Conservation (phyloP, 306 rosid genomes). For the Begonia peltatifolia region DNA sequence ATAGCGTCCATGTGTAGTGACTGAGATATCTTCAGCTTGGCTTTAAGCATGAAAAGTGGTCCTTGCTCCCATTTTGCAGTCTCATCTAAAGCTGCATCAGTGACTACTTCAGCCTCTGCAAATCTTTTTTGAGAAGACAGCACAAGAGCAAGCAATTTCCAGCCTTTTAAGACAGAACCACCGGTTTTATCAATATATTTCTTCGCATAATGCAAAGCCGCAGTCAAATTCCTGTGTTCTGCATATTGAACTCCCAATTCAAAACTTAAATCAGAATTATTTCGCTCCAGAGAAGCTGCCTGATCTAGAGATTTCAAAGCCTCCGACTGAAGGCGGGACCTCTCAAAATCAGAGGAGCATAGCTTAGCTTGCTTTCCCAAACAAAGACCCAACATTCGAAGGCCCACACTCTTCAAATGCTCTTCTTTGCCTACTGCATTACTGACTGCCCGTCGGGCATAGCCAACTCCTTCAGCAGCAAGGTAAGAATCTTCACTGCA, state of each 20-base stretch:
- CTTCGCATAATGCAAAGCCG: slow-evolving; percentile 63
- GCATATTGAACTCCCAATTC: slow-evolving; percentile 76
- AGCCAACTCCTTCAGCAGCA: slow-evolving; percentile 70
- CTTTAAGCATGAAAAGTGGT: slow-evolving; percentile 78
- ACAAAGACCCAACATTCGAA: slow-evolving; percentile 73
- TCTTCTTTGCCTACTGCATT: slow-evolving; percentile 34
- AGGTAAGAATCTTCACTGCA: slow-evolving; percentile 64
- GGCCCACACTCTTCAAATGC: slow-evolving; percentile 68
- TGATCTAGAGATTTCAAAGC: slow-evolving; percentile 40
- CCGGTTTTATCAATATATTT: slow-evolving; percentile 75
- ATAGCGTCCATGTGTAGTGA: slow-evolving; percentile 71
- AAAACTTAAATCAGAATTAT: slow-evolving; percentile 54
- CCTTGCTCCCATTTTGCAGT: slow-evolving; percentile 92
- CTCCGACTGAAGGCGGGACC: slow-evolving; percentile 41
- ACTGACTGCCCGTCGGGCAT: slow-evolving; percentile 51
- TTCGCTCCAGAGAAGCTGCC: slow-evolving; percentile 28
- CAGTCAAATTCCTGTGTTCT: slow-evolving; percentile 57
- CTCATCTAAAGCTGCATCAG: slow-evolving; percentile 90
- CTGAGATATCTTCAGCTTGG: slow-evolving; percentile 67
- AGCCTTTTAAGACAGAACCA: slow-evolving; percentile 65
- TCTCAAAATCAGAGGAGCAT: slow-evolving; percentile 39
- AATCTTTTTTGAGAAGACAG: slow-evolving; percentile 76
- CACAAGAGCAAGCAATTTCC: slow-evolving; percentile 85
- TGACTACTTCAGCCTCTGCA: slow-evolving; percentile 80
- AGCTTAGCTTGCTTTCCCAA: slow-evolving; percentile 63